Evolutionary conservation across 345 rosid species (phyloP).

Genomic region (Murraya koenigii): DNA sequence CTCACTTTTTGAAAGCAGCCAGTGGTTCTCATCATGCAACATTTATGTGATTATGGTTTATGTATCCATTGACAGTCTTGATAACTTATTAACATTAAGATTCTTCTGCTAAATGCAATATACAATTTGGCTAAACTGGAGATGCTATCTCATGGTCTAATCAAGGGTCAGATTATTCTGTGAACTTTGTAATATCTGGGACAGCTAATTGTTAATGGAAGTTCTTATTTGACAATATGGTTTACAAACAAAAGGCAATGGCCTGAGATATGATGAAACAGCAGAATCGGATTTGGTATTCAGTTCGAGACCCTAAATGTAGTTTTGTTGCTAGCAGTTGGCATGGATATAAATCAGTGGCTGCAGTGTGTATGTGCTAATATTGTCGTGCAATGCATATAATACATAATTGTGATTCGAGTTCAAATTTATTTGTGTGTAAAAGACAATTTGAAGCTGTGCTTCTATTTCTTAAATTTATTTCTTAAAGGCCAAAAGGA

Average conservation of each 20-base stretch:
- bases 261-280: background rate
- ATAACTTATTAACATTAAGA: background rate
- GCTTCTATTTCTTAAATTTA: conserved; percentile 8
- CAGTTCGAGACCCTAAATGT: background rate
- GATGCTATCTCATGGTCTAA: background rate
- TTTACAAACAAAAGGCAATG: background rate
- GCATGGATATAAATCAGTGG: background rate
- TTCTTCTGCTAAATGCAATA: background rate
- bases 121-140: background rate
- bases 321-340: background rate
- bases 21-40: background rate
- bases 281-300: background rate
- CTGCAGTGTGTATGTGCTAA: background rate
- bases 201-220: background rate
- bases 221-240: background rate
- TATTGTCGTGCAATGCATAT: background rate
- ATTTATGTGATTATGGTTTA: background rate
- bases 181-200: background rate
- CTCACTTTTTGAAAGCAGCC: background rate
- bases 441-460: background rate
- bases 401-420: background rate
- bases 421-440: background rate
- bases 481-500: conserved; percentile 76
- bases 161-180: background rate
- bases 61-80: background rate